phyloP scores from a whole-genome alignment of 2,329 filamentous ascomycete genomes.

The Pseudogymnoascus sp. region DNA sequence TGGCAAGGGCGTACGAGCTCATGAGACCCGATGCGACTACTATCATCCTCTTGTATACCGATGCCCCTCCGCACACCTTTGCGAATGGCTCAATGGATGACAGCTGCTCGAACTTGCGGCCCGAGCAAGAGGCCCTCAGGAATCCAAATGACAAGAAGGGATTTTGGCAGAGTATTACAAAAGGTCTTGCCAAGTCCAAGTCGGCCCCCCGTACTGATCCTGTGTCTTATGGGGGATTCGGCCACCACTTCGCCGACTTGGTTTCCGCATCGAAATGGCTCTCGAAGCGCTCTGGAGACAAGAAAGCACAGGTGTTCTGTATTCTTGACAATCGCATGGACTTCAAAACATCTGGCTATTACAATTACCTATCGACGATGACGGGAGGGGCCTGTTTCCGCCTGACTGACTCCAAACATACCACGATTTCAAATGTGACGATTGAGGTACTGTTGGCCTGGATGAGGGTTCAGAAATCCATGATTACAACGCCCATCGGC shows the following conservation, averaged over 20 bases:
- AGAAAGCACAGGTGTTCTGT: conserved; percentile 39
- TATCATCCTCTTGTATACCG: conserved; percentile 42
- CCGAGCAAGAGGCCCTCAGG: not conserved
- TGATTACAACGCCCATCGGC: not conserved
- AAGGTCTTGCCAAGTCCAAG: not conserved
- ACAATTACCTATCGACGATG: not conserved
- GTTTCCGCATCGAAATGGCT: conserved; percentile 32
- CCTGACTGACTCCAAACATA: not conserved
- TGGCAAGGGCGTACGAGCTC: conserved; percentile 39
- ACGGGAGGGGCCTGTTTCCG: not conserved
- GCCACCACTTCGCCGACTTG: conserved; percentile 39
- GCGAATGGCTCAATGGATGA: conserved; percentile 16
- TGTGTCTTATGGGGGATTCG: conserved; percentile 28
- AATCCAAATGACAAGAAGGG: not conserved
- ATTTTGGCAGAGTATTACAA: not conserved
- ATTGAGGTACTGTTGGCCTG: not conserved
- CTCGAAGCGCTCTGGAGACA: conserved; percentile 24
- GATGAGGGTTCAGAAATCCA: not conserved
- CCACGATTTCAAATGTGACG: not conserved
- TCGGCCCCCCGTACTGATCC: not conserved
- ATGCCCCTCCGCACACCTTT: conserved; percentile 41
- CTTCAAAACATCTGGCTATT: conserved; percentile 12
- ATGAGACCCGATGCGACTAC: conserved; percentile 44
- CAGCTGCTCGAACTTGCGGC: not conserved
- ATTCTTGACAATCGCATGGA: conserved; percentile 28